Evolutionary conservation across 495 filamentous ascomycete species (phyloP), one percentile per base, ranked within the genome.

Genomic region (Hyaloscypha bicolor): DNA sequence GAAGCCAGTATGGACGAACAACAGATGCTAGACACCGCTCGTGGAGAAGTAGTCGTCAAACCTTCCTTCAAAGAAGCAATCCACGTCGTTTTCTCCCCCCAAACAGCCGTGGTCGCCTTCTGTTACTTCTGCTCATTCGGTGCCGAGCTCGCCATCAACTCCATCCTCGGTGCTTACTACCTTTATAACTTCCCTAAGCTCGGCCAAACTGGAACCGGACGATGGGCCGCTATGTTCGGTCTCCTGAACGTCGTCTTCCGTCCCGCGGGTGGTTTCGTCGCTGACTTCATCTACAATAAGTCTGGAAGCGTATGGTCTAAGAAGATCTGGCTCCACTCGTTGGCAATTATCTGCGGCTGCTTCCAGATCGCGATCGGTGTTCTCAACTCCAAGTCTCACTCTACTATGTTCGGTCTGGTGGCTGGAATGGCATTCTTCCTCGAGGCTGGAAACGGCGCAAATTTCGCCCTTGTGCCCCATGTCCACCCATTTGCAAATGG

Each of bases 151-250:
- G 85, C 93, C 69, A 90, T 97, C 79, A 94, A 97, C 83, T 86
- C 88, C 32, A 86, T 94, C 63, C 87, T 97, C 6, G 88, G 89
- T 59, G 76, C 89, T 4, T 96, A 93, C 83, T 97, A 96, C 78
- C 72, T 83, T 52, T 81, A 88, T 63, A 91, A 93, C 75, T 96
- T 96, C 81, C 87, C 89, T 1, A 58, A 75, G 14, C 87, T 96
- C 57, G 85, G 85, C 6, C 91, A 94, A 75, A 94, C 92, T 9
- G 77, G 82, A 30, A 86, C 90, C 8, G 87, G 91, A 3, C 83
- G 86, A 70, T 96, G 90, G 88, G 91, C 92, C 0, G 91, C 93
- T 63, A 94, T 96, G 88, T 97, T 96, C 74, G 93, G 93, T 11
- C 88, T 97, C 59, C 79, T 97, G 32, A 96, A 97, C 76, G 79